Base-by-base conservation (phyloP, 2,329 filamentous ascomycete genomes). In the Hymenoscyphus repandus region DNA sequence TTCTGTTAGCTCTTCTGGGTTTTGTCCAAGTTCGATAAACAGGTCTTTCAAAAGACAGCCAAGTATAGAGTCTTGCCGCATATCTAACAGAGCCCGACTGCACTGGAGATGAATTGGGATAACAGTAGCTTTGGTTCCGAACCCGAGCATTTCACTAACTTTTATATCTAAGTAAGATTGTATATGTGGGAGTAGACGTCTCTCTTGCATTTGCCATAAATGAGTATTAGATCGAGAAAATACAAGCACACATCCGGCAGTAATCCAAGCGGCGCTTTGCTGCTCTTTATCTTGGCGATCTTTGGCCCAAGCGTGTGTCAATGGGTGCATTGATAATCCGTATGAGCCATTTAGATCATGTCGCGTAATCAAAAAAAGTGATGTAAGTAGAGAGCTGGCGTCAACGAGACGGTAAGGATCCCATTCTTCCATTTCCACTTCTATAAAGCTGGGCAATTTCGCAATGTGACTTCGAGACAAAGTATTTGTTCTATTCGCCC, bases 351-450 rank as follows among this genome's bases (percentile, higher is more conserved):
- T 33, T 20, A 48, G 1, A 13, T 54, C 33, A 1, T 53, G 18
- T 36, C 48, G 40, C 17, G 49, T 57, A 9, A 66, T 55, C 15
- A 69, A 53, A 5, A 62, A 65, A 48, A 67, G 62, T 20, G 63
- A 64, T 12, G 43, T 55, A 39, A 70, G 63, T 12, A 59, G 32
- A 54, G 52, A 49, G 31, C 54, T 55, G 13, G 66, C 65, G 49
- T 65, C 53, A 1, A 52, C 59, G 27, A 63, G 51, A 50, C 61
- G 63, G 45, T 58, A 60, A 34, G 53, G 40, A 20, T 68, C 63
- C 63, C 63, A 68, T 47, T 58, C 50, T 9, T 64, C 54, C 1
- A 41, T 45, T 22, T 59, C 51, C 18, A 27, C 30, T 15, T 50
- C 49, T 42, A 62, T 49, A 12, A 62, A 46, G 5, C 43, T 37